phyloP scores from a whole-genome alignment of 306 rosid species.

The Heteromeles arbutifolia region DNA sequence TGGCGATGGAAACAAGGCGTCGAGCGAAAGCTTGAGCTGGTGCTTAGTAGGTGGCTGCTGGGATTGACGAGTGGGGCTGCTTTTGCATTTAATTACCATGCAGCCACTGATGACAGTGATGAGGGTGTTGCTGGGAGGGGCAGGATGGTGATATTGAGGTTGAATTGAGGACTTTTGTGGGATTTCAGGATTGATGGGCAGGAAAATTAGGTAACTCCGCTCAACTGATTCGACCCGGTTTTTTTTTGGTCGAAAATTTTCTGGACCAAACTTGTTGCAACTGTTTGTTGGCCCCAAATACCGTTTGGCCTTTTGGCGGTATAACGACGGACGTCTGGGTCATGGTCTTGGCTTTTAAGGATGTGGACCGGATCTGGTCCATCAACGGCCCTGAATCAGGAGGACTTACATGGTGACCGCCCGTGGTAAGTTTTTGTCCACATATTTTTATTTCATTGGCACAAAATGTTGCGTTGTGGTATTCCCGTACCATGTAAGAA shows the following conservation, averaged over 20 bases:
- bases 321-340: background rate
- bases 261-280: background rate
- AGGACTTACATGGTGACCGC: background rate
- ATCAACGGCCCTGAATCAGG: background rate
- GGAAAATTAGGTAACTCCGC: background rate
- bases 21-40: background rate
- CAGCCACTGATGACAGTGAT: background rate
- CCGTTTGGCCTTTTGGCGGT: background rate
- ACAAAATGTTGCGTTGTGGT: no score
- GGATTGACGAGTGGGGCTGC: background rate
- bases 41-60: background rate
- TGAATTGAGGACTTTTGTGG: background rate
- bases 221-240: background rate
- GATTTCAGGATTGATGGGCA: background rate
- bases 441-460: no score
- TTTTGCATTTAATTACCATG: constrained; percentile 12
- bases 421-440: no score
- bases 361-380: background rate
- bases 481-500: no score
- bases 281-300: background rate
- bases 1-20: constrained; percentile 48
- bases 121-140: background rate
- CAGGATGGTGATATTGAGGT: background rate
- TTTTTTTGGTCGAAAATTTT: background rate
- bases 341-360: background rate